phyloP scores from a whole-genome alignment of 2,329 filamentous ascomycete species.

The Trichophyton simii region DNA sequence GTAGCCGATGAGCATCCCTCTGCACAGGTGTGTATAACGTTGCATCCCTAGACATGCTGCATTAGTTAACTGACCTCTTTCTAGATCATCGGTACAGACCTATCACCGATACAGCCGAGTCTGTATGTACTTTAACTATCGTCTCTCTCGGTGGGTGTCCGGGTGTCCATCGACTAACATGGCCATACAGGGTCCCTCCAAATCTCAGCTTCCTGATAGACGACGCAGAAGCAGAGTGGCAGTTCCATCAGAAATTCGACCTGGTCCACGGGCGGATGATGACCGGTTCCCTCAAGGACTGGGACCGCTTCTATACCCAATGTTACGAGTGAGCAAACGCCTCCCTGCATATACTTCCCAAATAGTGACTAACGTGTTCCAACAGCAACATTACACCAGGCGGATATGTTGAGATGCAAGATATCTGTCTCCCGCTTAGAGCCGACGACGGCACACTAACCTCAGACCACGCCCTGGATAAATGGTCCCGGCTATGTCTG shows the following conservation, averaged over 20 bases:
- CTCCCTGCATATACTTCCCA: conserved; percentile 2
- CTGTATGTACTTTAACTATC: not conserved
- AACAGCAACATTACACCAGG: conserved; percentile 32
- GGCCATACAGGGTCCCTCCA: conserved; percentile 14
- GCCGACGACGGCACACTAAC: conserved; percentile 30
- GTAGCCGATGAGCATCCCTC: not conserved
- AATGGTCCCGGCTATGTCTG: conserved; percentile 13
- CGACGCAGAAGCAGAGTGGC: conserved; percentile 18
- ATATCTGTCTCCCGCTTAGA: conserved; percentile 32
- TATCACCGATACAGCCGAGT: conserved; percentile 9
- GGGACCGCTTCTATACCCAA: conserved; percentile 7
- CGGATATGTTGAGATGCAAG: conserved; percentile 39
- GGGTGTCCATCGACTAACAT: not conserved
- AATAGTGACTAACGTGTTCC: not conserved
- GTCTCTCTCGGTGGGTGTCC: too few species aligned
- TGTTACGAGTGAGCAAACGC: conserved; percentile 6
- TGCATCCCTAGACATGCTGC: not conserved
- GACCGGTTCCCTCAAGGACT: conserved; percentile 14
- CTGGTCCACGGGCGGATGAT: conserved; percentile 15
- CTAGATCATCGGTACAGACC: conserved; percentile 3
- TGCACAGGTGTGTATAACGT: not conserved
- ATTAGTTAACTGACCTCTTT: not conserved
- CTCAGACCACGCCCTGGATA: conserved; percentile 20
- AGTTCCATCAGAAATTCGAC: conserved; percentile 16
- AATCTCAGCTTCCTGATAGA: conserved; percentile 18